These are phyloP conservation scores for Austroboletus niveus DNA, from an alignment of 1,284 basidiomycete genomes.

Conservation along the genomic window DNA sequence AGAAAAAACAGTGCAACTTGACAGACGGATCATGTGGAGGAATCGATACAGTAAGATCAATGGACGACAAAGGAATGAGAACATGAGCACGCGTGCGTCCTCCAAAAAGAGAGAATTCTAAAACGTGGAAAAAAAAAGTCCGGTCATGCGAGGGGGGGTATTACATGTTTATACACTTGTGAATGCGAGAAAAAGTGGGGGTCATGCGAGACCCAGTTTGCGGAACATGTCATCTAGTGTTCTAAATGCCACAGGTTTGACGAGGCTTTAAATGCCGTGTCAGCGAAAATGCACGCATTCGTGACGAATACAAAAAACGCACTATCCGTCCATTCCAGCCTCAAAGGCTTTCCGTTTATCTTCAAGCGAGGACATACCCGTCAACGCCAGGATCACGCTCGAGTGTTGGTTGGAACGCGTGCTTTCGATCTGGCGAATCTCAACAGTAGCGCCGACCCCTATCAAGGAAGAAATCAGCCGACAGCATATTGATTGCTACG, in stretches of 20 bases:
- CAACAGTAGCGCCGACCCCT: constrained; percentile 81
- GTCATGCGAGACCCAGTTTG: constrained; percentile 63
- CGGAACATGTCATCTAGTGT: constrained; percentile 85
- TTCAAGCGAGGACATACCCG: constrained; percentile 89
- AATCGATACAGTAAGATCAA: constrained; percentile 13
- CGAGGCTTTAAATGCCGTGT: constrained; percentile 54
- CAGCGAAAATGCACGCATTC: neutral
- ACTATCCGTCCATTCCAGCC: constrained; percentile 95
- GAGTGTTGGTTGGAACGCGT: constrained; percentile 39
- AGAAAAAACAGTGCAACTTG: no score
- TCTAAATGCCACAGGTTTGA: constrained; percentile 90
- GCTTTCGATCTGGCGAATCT: constrained; percentile 80
- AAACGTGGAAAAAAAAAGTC: constrained; percentile 8
- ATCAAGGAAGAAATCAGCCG: neutral
- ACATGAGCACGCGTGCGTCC: neutral
- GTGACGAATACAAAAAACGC: constrained; percentile 34
- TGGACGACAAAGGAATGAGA: neutral
- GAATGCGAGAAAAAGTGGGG: constrained; percentile 8
- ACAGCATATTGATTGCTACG: no score
- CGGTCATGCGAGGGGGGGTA: constrained; percentile 5
- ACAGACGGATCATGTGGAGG: no score
- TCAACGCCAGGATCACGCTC: constrained; percentile 83
- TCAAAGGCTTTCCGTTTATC: constrained; percentile 91
- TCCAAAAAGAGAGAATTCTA: neutral
- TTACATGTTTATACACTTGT: constrained; percentile 10